A percentile compares a stretch with the other conserved stretches of the same genome.
phyloP scores from a whole-genome alignment of 345 rosid species.

The Syzygium oleosum region DNA sequence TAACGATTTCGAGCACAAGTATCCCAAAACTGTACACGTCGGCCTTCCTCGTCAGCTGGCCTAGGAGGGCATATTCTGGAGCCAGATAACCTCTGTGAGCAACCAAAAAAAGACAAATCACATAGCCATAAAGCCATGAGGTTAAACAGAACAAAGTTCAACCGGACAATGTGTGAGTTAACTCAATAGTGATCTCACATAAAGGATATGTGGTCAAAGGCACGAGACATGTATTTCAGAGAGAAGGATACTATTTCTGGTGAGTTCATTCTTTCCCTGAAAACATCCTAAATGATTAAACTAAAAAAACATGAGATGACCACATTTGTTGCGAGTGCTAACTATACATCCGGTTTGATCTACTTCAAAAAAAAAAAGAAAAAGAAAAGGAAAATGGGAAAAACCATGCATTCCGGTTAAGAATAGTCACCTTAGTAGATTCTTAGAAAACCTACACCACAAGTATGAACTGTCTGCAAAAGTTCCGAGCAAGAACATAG shows the following conservation, averaged over 20 bases:
- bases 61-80: conserved; percentile 82
- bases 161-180: background rate
- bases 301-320: background rate
- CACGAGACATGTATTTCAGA: background rate
- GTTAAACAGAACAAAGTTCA: background rate
- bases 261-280: background rate
- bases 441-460: background rate
- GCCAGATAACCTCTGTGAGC: conserved; percentile 85
- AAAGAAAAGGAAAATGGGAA: background rate
- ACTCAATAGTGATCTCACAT: background rate
- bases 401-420: background rate
- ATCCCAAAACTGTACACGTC: conserved; percentile 95
- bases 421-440: background rate
- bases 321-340: background rate
- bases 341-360: background rate
- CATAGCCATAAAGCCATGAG: background rate
- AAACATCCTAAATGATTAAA: background rate
- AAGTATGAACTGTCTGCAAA: background rate
- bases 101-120: background rate
- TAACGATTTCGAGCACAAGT: conserved; percentile 69
- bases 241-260: background rate
- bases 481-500: background rate
- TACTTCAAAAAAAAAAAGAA: background rate
- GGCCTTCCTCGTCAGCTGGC: conserved; percentile 87
- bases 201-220: background rate